Conservation (phyloP, 2,329 filamentous ascomycete genomes). For the Aspergillus fumigatus region DNA sequence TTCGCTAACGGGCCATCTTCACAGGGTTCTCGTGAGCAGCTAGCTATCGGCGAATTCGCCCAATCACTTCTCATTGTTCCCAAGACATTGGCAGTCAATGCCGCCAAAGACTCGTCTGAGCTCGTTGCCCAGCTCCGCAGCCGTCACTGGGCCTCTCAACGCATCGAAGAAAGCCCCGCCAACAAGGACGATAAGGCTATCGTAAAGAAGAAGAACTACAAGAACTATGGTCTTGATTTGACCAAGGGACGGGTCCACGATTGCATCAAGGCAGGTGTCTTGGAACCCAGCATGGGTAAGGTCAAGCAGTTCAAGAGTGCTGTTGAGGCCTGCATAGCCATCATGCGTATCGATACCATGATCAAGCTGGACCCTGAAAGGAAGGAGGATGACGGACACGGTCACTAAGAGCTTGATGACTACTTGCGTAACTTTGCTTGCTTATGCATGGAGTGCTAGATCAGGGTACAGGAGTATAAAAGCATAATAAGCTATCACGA, state of each 20-base stretch:
- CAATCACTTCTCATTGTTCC: slow-evolving; percentile 91
- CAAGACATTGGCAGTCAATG: slow-evolving; percentile 94
- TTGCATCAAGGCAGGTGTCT: slow-evolving; percentile 86
- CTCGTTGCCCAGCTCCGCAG: slow-evolving; percentile 93
- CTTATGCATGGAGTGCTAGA: background rate
- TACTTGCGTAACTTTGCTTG: background rate
- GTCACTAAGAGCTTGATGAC: slow-evolving; percentile 54
- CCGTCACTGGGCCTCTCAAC: slow-evolving; percentile 88
- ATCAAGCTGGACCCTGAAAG: slow-evolving; percentile 96
- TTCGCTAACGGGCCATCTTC: slow-evolving; percentile 1
- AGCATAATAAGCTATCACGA: background rate
- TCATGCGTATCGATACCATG: slow-evolving; percentile 98
- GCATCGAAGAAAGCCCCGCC: slow-evolving; percentile 74
- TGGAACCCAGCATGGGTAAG: slow-evolving; percentile 98
- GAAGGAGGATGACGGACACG: slow-evolving; percentile 77
- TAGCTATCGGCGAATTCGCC: slow-evolving; percentile 96
- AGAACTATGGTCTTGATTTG: slow-evolving; percentile 95
- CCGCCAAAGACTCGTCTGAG: slow-evolving; percentile 92
- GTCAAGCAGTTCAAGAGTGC: slow-evolving; percentile 97
- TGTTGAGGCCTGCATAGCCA: slow-evolving; percentile 96
- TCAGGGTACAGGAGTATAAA: background rate
- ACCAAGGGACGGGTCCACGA: slow-evolving; percentile 86
- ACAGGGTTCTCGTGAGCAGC: slow-evolving; percentile 84
- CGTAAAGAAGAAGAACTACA: slow-evolving; percentile 93
- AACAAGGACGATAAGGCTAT: slow-evolving; percentile 80